Evolutionary conservation across 2,329 filamentous ascomycete genomes (phyloP).

Genomic region (Nakataea oryzae): DNA sequence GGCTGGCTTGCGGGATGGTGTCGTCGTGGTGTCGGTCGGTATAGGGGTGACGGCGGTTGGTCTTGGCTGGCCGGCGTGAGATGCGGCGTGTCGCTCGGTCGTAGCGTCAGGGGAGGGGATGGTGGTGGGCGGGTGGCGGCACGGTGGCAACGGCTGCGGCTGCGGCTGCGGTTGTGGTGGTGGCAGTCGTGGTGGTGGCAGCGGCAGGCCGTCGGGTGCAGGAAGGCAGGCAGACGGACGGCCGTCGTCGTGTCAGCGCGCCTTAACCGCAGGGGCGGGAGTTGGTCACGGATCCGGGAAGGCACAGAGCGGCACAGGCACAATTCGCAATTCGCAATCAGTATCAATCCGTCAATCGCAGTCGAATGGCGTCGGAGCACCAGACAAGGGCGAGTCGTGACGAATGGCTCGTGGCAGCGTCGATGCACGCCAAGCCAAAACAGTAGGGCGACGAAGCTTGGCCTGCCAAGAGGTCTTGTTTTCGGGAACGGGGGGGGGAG

Average conservation of each 20-base stretch:
- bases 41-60: neutral
- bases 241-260: neutral
- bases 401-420: neutral
- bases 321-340: neutral
- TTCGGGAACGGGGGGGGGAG: constrained; percentile 3
- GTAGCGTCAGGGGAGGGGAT: neutral
- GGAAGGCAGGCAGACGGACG: neutral
- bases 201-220: too few species aligned
- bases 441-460: constrained; percentile 2
- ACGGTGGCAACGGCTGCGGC: neutral
- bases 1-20: neutral
- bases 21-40: neutral
- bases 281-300: neutral
- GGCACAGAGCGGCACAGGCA: neutral
- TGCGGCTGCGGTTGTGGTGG: neutral
- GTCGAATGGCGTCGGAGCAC: neutral
- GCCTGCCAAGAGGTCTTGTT: constrained; percentile 4
- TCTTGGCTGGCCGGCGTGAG: neutral
- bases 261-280: neutral
- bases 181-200: neutral
- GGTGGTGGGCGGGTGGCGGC: neutral
- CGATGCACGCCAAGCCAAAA: constrained; percentile 3
- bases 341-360: too few species aligned
- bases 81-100: neutral
- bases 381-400: neutral